These are phyloP conservation scores for Graphium sp. DNA, from an alignment of 2,329 filamentous ascomycete species.

Conservation along the genomic window DNA sequence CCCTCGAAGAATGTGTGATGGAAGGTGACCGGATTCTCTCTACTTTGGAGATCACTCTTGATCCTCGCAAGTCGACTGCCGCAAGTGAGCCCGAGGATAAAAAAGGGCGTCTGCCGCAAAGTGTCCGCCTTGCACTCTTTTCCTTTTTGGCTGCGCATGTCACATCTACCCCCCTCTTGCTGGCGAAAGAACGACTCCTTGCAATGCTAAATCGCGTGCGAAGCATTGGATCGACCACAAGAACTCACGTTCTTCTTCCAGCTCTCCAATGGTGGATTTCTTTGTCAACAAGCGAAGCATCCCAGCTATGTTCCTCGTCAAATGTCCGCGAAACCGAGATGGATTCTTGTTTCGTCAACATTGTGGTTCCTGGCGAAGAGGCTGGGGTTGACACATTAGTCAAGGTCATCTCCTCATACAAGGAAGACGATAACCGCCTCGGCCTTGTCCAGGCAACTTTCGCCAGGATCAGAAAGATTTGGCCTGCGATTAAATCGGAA, in stretches of 20 bases:
- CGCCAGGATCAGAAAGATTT: constrained; percentile 51
- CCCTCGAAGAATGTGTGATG: constrained; percentile 72
- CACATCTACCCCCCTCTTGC: constrained; percentile 47
- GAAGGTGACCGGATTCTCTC: constrained; percentile 55
- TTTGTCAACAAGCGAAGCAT: constrained; percentile 31
- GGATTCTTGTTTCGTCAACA: constrained; percentile 27
- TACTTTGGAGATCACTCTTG: constrained; percentile 29
- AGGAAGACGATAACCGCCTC: constrained; percentile 14
- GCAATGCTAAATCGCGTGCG: constrained; percentile 56
- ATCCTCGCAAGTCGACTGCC: constrained; percentile 20
- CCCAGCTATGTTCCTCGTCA: no score
- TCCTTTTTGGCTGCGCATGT: constrained; percentile 60
- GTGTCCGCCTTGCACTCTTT: constrained; percentile 47
- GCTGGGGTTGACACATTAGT: constrained; percentile 34
- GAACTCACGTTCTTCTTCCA: constrained; percentile 63
- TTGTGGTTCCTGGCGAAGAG: constrained; percentile 35
- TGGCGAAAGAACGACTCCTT: constrained; percentile 58
- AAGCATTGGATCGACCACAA: constrained; percentile 48
- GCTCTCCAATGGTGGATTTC: constrained; percentile 52
- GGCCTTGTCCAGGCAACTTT: constrained; percentile 51
- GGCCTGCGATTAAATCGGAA: constrained; percentile 53
- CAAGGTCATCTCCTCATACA: constrained; percentile 23
- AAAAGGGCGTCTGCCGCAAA: constrained; percentile 38
- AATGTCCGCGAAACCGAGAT: constrained; percentile 18
- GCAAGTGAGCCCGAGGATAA: constrained; percentile 33